These are phyloP conservation scores for Orbilia oligospora DNA, from an alignment of 2,329 filamentous ascomycete genomes.

Conservation along the genomic window DNA sequence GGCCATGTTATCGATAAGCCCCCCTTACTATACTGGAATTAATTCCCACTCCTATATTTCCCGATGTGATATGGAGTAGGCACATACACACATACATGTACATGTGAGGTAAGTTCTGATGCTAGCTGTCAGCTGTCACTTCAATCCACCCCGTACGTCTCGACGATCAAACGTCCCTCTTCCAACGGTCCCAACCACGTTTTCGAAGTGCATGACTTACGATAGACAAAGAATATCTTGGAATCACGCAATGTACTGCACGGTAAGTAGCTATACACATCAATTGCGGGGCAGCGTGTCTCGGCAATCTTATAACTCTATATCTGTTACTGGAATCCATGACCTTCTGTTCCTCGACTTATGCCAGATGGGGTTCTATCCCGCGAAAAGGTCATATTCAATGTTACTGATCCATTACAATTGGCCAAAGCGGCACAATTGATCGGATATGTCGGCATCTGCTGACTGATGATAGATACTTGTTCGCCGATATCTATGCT, in stretches of 20 bases:
- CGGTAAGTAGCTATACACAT: background rate
- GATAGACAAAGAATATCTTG: constrained; percentile 31
- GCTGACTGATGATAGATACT: constrained; percentile 18
- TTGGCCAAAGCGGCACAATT: constrained; percentile 9
- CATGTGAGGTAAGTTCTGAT: background rate
- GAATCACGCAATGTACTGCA: constrained; percentile 28
- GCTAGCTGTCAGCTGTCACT: constrained; percentile 53
- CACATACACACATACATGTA: too few relatives aligned
- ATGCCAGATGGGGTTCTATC: constrained; percentile 24
- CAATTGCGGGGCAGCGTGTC: constrained; percentile 6
- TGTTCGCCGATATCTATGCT: constrained; percentile 20
- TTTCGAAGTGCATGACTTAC: constrained; percentile 24
- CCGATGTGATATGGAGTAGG: constrained; percentile 5
- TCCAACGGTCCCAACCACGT: constrained; percentile 37
- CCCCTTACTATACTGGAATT: background rate
- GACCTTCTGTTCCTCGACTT: constrained; percentile 24
- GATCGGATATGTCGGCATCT: constrained; percentile 44
- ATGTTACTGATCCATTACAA: constrained; percentile 8
- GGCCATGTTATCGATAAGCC: constrained; percentile 28
- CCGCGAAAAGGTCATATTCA: constrained; percentile 28
- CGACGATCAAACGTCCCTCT: constrained; percentile 23
- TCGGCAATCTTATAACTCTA: constrained; percentile 32
- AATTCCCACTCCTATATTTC: constrained; percentile 22
- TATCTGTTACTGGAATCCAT: constrained; percentile 22
- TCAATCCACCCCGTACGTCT: constrained; percentile 3